A percentile compares a stretch with the other conserved stretches of the same genome.
Conservation (phyloP, 371 early-diverging fungal species). For the Mortierella sp. region DNA sequence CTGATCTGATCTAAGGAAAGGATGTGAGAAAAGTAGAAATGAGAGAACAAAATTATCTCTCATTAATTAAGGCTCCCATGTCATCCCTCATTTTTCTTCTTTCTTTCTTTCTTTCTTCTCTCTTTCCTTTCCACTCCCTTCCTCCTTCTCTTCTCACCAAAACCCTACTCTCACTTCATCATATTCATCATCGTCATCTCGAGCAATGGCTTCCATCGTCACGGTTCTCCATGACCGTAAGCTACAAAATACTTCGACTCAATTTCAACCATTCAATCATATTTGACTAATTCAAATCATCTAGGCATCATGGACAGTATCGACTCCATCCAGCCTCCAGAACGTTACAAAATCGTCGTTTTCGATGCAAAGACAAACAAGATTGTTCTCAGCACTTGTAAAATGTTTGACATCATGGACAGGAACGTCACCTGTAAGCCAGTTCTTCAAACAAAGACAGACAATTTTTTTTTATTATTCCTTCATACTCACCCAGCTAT, state of each 20-base stretch:
- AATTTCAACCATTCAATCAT: background rate
- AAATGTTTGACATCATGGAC: constrained; percentile 93
- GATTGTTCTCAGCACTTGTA: constrained; percentile 88
- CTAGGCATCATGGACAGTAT: constrained; percentile 72
- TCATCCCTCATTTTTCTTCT: background rate
- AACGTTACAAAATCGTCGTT: constrained; percentile 92
- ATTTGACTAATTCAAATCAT: background rate
- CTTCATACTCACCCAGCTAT: background rate
- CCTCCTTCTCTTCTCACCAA: background rate
- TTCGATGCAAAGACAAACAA: constrained; percentile 88
- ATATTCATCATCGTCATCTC: background rate
- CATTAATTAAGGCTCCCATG: background rate
- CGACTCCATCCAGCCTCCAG: constrained; percentile 74
- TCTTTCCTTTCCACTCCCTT: background rate
- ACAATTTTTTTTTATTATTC: background rate
- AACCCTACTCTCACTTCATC: background rate
- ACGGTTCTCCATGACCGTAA: constrained; percentile 9
- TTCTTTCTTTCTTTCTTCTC: background rate
- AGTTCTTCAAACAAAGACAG: background rate
- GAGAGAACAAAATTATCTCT: background rate
- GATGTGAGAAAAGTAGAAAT: too few relatives aligned
- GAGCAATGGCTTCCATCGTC: background rate
- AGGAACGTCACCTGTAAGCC: constrained; percentile 88
- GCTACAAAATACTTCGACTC: background rate
- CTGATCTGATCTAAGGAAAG: background rate